Conservation (phyloP, 176 grass and related monocot species). For the Zoysia pacifica region DNA sequence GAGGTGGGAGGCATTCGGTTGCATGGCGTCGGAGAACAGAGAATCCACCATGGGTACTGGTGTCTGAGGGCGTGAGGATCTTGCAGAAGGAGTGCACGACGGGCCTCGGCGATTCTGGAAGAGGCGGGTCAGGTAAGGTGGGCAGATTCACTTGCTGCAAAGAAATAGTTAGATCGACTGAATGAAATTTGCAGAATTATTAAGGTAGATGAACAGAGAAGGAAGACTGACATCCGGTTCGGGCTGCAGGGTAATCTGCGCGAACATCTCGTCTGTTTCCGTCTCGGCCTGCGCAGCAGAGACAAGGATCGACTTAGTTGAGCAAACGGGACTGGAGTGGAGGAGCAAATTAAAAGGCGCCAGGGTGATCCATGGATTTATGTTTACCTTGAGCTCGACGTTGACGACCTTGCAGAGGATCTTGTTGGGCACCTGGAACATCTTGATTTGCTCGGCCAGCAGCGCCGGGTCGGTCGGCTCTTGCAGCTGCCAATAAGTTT, state of each 20-base stretch:
- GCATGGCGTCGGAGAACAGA: conserved; percentile 89
- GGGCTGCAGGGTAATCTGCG: conserved; percentile 83
- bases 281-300: conserved; percentile 61
- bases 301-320: not conserved
- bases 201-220: not conserved
- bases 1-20: conserved; percentile 88
- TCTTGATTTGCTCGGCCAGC: conserved; percentile 61
- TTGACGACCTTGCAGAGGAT: conserved; percentile 92
- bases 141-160: conserved; percentile 61
- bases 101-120: conserved; percentile 54
- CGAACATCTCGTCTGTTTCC: conserved; percentile 94
- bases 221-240: conserved; percentile 64
- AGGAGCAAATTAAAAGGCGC: no score
- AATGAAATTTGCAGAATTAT: not conserved
- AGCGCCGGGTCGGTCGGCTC: conserved; percentile 55
- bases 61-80: conserved; percentile 97
- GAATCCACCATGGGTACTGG: conserved; percentile 96
- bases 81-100: conserved; percentile 97
- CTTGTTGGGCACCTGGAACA: conserved; percentile 84
- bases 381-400: conserved; percentile 75
- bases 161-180: not conserved
- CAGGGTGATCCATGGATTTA: no score
- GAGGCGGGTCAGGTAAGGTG: conserved; percentile 44
- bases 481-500: conserved; percentile 57
- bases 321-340: not conserved